These are phyloP conservation scores for Dactylellina cionopaga DNA, from an alignment of 2,329 filamentous ascomycete species.

Conservation along the genomic window DNA sequence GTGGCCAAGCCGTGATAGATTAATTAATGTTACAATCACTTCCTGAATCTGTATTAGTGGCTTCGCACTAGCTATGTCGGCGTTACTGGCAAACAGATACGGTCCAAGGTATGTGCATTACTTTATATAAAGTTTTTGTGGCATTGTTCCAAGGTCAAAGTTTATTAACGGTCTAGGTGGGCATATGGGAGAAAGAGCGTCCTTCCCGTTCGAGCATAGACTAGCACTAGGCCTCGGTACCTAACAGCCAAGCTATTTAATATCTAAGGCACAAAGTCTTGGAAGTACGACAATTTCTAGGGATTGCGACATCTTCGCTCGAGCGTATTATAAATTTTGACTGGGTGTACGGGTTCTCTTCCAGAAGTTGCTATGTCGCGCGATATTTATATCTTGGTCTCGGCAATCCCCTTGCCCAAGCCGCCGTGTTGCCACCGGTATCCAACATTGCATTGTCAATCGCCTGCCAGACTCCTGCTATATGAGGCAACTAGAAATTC, in stretches of 20 bases:
- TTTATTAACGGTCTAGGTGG: too few relatives aligned
- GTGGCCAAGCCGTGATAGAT: too few relatives aligned
- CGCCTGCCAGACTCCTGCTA: neutral
- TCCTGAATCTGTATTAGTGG: too few relatives aligned
- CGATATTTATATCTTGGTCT: neutral
- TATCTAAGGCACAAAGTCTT: neutral
- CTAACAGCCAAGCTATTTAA: neutral
- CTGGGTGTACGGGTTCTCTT: too few relatives aligned
- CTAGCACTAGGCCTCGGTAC: neutral
- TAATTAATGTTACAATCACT: too few relatives aligned
- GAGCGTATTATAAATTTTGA: neutral
- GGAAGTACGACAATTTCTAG: neutral
- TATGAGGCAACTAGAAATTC: constrained; percentile 7
- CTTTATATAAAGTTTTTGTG: neutral
- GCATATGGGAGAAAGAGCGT: neutral
- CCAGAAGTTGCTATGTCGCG: too few relatives aligned
- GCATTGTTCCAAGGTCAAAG: too few relatives aligned
- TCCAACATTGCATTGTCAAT: neutral
- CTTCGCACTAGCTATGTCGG: too few relatives aligned
- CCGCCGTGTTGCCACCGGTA: constrained; percentile 16
- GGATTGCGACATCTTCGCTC: constrained; percentile 9
- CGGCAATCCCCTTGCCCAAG: neutral
- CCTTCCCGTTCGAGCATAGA: constrained; percentile 15
- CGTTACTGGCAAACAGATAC: neutral
- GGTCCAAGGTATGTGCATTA: neutral